Conservation (phyloP, 257 asterid genomes). For the Lycium barbarum region DNA sequence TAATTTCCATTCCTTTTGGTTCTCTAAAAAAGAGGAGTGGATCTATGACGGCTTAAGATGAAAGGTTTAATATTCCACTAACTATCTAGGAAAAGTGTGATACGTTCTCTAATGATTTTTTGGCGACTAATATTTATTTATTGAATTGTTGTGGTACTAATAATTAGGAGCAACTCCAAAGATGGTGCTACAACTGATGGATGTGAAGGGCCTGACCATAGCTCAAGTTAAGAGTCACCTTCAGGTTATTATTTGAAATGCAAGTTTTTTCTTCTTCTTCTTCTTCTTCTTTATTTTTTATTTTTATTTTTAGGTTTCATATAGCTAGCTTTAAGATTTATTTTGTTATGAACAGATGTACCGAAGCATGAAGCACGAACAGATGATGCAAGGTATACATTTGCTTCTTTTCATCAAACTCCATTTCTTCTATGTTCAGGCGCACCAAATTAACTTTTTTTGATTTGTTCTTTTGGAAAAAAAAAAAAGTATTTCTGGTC, state of each 20-base stretch:
- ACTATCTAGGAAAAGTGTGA: too few species aligned
- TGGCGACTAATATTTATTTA: too few species aligned
- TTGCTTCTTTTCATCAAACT: not conserved
- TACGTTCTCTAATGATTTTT: too few species aligned
- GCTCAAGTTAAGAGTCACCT: constrained; percentile 88
- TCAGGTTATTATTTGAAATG: constrained; percentile 53
- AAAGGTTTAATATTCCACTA: too few species aligned
- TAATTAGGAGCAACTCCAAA: constrained; percentile 80
- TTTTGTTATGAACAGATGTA: constrained; percentile 62
- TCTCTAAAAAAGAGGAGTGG: not conserved
- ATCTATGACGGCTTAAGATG: not conserved
- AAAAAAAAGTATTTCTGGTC: not conserved
- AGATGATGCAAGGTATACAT: constrained; percentile 60
- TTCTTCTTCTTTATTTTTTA: too few species aligned
- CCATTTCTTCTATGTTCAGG: not conserved
- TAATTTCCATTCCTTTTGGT: not conserved
- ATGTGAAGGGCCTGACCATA: constrained; percentile 70
- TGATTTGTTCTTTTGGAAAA: not conserved
- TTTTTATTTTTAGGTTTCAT: too few species aligned
- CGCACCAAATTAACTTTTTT: not conserved
- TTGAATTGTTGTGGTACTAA: not conserved
- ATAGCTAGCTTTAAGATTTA: not conserved
- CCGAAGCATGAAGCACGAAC: constrained; percentile 74
- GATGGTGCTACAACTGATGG: constrained; percentile 79
- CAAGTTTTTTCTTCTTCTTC: too few species aligned